These are phyloP conservation scores for Talaromyces sp. DNA, from an alignment of 2,329 filamentous ascomycete species.

Conservation along the genomic window DNA sequence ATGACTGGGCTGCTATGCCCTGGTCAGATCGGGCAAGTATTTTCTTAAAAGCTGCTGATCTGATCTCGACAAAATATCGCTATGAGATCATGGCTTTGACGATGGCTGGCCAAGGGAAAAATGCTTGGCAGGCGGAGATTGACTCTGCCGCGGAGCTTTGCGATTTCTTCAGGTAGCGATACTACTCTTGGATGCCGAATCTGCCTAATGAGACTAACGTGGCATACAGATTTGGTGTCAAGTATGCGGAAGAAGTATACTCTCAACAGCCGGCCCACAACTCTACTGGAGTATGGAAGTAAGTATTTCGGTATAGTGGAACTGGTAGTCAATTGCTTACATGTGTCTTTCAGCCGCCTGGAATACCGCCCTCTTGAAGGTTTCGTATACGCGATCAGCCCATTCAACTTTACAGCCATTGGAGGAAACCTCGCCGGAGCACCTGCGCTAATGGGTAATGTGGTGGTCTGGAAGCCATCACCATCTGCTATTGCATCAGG, in stretches of 20 bases:
- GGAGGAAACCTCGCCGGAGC: conserved; percentile 78
- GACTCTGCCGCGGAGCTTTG: conserved; percentile 87
- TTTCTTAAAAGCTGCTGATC: conserved; percentile 92
- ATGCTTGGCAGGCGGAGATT: conserved; percentile 98
- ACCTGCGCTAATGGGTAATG: conserved; percentile 87
- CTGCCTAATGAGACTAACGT: not conserved
- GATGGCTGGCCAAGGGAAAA: conserved; percentile 96
- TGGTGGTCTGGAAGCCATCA: conserved; percentile 93
- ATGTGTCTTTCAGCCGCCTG: conserved; percentile 52
- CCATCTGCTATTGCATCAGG: conserved; percentile 81
- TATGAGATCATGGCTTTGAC: conserved; percentile 96
- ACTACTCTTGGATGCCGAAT: not conserved
- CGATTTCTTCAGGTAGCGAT: conserved; percentile 70
- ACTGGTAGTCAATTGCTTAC: not conserved
- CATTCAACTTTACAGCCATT: conserved; percentile 96
- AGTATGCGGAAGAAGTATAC: conserved; percentile 89
- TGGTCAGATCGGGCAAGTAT: conserved; percentile 89
- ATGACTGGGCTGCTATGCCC: conserved; percentile 77
- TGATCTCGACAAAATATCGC: conserved; percentile 87
- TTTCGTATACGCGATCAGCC: conserved; percentile 88
- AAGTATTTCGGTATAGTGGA: conserved; percentile 22
- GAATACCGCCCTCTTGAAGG: conserved; percentile 88
- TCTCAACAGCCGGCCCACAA: conserved; percentile 81
- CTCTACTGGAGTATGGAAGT: conserved; percentile 81
- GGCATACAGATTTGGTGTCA: conserved; percentile 69